phyloP scores from a whole-genome alignment of 352 stramenopile species.

The Globisporangium perplexum region DNA sequence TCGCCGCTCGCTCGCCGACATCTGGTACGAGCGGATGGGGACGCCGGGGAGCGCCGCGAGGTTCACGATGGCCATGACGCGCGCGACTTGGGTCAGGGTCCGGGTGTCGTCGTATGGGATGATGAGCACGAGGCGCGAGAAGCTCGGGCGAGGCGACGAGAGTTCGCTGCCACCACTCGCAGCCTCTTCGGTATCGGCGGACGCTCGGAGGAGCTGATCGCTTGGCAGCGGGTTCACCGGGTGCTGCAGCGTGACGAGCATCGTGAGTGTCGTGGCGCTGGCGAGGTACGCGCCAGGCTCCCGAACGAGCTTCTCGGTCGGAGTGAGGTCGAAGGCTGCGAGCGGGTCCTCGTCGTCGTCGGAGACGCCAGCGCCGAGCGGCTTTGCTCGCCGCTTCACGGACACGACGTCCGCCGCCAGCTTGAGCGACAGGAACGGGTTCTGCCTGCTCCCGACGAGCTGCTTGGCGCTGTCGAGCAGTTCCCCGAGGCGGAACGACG shows the following conservation, averaged over 20 bases:
- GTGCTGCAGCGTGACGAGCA: conserved; percentile 37
- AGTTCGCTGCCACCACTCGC: neutral
- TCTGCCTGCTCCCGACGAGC: conserved; percentile 5
- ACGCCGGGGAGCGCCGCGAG: conserved; percentile 32
- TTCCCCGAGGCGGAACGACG: conserved; percentile 53
- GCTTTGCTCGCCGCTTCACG: conserved; percentile 44
- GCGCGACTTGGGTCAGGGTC: conserved; percentile 42
- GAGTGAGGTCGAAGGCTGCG: conserved; percentile 20
- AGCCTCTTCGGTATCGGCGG: neutral
- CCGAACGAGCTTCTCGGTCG: conserved; percentile 38
- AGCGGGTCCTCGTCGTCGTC: conserved; percentile 15
- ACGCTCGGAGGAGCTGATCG: conserved; percentile 1
- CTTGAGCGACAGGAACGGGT: conserved; percentile 38
- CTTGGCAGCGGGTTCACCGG: conserved; percentile 11
- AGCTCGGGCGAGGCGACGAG: conserved; percentile 17
- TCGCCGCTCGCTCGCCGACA: conserved; percentile 47
- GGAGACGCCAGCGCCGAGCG: conserved; percentile 24
- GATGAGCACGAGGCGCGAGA: conserved; percentile 76
- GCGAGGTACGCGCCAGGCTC: conserved; percentile 53
- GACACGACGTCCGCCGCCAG: conserved; percentile 45
- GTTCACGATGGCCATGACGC: conserved; percentile 68
- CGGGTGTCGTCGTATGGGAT: conserved; percentile 74
- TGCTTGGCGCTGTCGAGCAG: conserved; percentile 35
- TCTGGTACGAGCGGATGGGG: conserved; percentile 76
- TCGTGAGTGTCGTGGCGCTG: conserved; percentile 31